Evolutionary conservation across 2,329 filamentous ascomycete species (phyloP), one percentile per base, ranked within the genome.

Genomic region (Colletotrichum tropicicola): DNA sequence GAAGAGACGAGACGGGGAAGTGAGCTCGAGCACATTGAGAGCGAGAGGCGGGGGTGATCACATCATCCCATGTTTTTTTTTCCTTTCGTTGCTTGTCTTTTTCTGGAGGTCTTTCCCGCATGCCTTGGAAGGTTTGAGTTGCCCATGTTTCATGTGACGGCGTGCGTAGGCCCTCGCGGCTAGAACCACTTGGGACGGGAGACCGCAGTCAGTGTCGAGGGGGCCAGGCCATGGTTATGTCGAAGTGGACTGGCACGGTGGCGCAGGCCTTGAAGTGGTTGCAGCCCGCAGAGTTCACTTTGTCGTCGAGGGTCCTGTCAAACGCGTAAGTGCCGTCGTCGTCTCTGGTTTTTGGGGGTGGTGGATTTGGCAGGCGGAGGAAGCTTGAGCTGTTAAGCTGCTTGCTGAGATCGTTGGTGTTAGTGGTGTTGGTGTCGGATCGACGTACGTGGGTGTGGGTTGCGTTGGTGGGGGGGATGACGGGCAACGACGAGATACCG

Each of bases 271-370:
- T 21, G 23, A 52, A 39, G 17, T 21, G 45, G n/a, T 25, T 27
- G 45, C 17, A 9, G 17, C n/a, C 17, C n/a, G 51, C 21, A 45
- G 17, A 59, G 30, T 63, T 30, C 28, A 5, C 3, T 28, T 21
- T n/a, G 17, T 12, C n/a, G 19, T 39, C 23, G 13, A 17, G 35
- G 43, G 15, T 47, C 41, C 21, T 48, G 15, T 39, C 30, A 59
- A 45, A 62, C 59, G 59, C 53, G 53, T 58, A 59, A 59, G 37
- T 51, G 59, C 27, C 27, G 25, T 62, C 59, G 59, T 41, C 30
- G 44, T 59, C 55, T 41, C n/a, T 19, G 51, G 23, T 21, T 23
- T 43, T 13, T 21, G 12, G n/a, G 10, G 6, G 10, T 19, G 12
- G 7, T 5, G 6, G 10, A 10, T n/a, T 43, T 9, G 10, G n/a